Evolutionary conservation across 2,329 filamentous ascomycete species (phyloP).

Genomic region (Neofusicoccum sp.): DNA sequence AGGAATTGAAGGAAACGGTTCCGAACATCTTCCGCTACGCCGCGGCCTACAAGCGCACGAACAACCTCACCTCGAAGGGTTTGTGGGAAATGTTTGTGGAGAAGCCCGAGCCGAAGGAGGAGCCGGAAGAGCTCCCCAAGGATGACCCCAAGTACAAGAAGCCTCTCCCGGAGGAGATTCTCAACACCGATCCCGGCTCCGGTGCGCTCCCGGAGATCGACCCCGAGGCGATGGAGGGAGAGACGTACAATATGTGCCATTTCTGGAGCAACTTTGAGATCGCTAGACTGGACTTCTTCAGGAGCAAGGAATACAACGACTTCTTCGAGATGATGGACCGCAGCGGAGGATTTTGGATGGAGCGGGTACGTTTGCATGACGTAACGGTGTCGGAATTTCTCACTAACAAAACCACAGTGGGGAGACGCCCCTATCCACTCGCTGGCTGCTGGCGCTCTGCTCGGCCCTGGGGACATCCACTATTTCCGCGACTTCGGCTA

Average conservation of each 20-base stretch:
- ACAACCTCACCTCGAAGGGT: conserved; percentile 88
- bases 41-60: conserved; percentile 92
- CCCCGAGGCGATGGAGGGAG: conserved; percentile 91
- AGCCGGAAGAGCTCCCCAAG: conserved; percentile 57
- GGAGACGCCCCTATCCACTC: conserved; percentile 98
- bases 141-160: conserved; percentile 68
- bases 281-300: conserved; percentile 90
- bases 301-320: conserved; percentile 95
- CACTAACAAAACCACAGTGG: conserved; percentile 68
- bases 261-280: conserved; percentile 99
- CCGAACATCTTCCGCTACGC: conserved; percentile 99
- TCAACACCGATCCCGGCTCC: conserved; percentile 72
- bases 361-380: conserved; percentile 67
- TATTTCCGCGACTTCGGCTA: conserved; percentile 99
- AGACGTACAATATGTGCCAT: conserved; percentile 99
- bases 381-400: too few species aligned
- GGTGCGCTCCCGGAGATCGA: conserved; percentile 79
- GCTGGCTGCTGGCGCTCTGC: conserved; percentile 85
- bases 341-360: conserved; percentile 99
- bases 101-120: conserved; percentile 61
- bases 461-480: conserved; percentile 82
- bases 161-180: conserved; percentile 76
- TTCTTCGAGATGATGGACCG: conserved; percentile 99
- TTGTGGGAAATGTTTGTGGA: conserved; percentile 99
- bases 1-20: conserved; percentile 95